Percentiles rank a stretch among this genome's conserved stretches.
Evolutionary conservation across 805 yeast species (phyloP).

Genomic region (Torulaspora gathmanii): DNA sequence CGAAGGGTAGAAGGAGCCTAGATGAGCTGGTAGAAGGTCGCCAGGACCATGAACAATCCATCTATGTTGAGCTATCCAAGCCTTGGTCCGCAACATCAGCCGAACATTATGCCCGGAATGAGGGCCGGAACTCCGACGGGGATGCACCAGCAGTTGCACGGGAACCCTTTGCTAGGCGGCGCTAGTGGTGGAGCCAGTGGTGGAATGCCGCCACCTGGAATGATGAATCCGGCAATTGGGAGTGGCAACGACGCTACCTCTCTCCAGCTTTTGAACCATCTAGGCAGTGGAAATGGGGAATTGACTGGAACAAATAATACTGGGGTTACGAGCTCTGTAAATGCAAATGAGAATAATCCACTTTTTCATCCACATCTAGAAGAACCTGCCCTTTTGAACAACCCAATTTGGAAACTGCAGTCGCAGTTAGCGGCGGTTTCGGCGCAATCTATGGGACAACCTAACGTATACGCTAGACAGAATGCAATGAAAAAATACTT

Average conservation of each 20-base stretch:
- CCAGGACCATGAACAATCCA: conserved; percentile 25
- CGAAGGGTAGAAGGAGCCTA: neutral
- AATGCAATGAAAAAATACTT: conserved; percentile 37
- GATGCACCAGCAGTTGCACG: conserved; percentile 15
- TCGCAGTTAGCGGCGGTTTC: conserved; percentile 34
- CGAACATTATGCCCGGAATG: conserved; percentile 13
- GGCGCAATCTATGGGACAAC: conserved; percentile 34
- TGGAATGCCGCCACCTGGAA: conserved; percentile 28
- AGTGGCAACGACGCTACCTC: conserved; percentile 10
- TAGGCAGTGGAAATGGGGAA: conserved; percentile 12
- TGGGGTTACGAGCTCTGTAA: conserved; percentile 5
- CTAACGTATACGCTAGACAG: conserved; percentile 37
- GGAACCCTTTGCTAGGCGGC: conserved; percentile 10
- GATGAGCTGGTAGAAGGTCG: neutral
- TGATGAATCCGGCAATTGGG: conserved; percentile 12
- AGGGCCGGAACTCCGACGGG: conserved; percentile 14
- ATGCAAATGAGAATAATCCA: conserved; percentile 32
- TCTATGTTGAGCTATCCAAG: conserved; percentile 28
- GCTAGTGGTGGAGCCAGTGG: conserved; percentile 11
- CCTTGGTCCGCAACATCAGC: conserved; percentile 21
- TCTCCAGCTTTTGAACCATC: conserved; percentile 25
- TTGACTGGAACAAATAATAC: conserved; percentile 8
- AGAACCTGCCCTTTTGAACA: conserved; percentile 31
- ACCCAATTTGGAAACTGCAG: conserved; percentile 37
- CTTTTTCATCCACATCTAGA: conserved; percentile 35